phyloP scores from a whole-genome alignment of 2,329 filamentous ascomycete species.

The Aureobasidium mangrovei region DNA sequence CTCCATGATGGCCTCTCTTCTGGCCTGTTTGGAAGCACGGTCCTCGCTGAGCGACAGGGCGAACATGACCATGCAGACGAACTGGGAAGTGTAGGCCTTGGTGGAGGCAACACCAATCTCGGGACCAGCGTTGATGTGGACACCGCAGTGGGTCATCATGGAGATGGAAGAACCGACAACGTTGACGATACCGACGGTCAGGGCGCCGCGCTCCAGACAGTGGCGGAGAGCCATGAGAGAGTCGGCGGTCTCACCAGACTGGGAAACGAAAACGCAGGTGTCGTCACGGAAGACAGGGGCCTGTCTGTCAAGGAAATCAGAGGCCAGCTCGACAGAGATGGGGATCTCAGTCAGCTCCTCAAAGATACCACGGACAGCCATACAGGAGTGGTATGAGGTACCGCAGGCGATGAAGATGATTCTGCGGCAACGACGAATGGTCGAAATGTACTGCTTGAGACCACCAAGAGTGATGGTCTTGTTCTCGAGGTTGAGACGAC shows the following conservation, averaged over 20 bases:
- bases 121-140: slow-evolving; percentile 97
- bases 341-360: slow-evolving; percentile 98
- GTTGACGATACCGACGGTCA: slow-evolving; percentile 98
- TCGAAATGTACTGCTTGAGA: slow-evolving; percentile 89
- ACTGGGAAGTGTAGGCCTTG: slow-evolving; percentile 98
- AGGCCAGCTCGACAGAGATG: slow-evolving; percentile 92
- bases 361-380: slow-evolving; percentile 96
- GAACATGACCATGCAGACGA: slow-evolving; percentile 99
- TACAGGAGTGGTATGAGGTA: slow-evolving; percentile 97
- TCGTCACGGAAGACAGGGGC: slow-evolving; percentile 98
- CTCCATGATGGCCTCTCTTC: slow-evolving; percentile 93
- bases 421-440: slow-evolving; percentile 90
- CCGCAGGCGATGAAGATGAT: slow-evolving; percentile 99
- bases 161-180: slow-evolving; percentile 98
- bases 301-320: slow-evolving; percentile 93
- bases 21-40: slow-evolving; percentile 84
- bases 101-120: slow-evolving; percentile 98
- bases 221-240: slow-evolving; percentile 95
- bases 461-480: slow-evolving; percentile 94
- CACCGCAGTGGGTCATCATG: slow-evolving; percentile 97
- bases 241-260: slow-evolving; percentile 97
- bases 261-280: slow-evolving; percentile 96
- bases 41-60: slow-evolving; percentile 93
- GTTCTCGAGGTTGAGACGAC: slow-evolving; percentile 86
- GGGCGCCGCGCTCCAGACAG: slow-evolving; percentile 92